These are phyloP conservation scores for Carex pumila DNA, from an alignment of 176 grass and related monocot genomes.

Conservation along the genomic window DNA sequence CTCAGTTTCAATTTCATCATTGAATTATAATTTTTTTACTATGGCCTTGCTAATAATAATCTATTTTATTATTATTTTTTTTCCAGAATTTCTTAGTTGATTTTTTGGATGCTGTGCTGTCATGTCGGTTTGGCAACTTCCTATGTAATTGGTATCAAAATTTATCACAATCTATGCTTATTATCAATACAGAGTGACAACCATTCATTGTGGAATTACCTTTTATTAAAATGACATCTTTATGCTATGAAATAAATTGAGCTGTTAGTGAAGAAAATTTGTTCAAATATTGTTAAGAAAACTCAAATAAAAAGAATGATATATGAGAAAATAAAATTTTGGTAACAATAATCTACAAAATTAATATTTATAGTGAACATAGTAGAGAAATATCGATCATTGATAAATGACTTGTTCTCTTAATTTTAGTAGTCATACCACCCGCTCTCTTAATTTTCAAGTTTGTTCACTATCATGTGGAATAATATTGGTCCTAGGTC, in stretches of 20 bases:
- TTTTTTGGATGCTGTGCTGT: constrained; percentile 90
- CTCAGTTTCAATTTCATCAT: not conserved
- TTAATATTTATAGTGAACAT: not conserved
- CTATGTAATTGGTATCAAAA: constrained; percentile 81
- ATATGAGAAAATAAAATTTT: not conserved
- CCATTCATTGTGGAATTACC: not conserved
- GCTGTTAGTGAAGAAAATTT: too few relatives aligned
- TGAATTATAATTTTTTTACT: not conserved
- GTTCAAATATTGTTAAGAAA: not conserved
- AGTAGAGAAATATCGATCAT: not conserved
- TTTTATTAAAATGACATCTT: not conserved
- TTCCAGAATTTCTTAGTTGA: constrained; percentile 87
- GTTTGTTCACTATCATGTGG: not conserved
- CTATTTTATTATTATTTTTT: constrained; percentile 22
- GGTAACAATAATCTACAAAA: not conserved
- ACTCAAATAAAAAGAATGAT: not conserved
- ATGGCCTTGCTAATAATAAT: not conserved
- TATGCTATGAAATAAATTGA: not conserved
- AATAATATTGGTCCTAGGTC: not conserved
- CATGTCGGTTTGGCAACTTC: constrained; percentile 91
- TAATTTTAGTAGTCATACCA: not conserved
- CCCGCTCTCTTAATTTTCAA: not conserved
- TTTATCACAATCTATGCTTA: not conserved
- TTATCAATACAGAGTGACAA: not conserved
- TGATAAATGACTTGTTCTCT: not conserved